Conservation (phyloP, 2,329 filamentous ascomycete genomes). For the Aspergillus spinulosporus region DNA sequence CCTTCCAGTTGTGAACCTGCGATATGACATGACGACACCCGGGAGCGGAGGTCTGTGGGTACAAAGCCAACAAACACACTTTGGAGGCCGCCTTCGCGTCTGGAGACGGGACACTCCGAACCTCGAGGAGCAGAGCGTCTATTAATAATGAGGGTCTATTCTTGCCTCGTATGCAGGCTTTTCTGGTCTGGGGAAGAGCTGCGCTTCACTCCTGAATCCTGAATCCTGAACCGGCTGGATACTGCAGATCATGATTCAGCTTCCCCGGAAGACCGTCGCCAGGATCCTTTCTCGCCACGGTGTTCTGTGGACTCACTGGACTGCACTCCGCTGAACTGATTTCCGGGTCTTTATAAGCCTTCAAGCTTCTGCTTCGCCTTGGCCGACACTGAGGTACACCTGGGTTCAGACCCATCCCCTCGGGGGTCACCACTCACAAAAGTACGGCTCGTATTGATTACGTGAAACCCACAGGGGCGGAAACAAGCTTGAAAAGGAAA, state of each 20-base stretch:
- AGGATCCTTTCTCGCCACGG: neutral
- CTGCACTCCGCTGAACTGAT: too few relatives aligned
- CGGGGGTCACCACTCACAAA: neutral
- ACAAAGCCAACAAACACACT: neutral
- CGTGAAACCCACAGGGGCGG: neutral
- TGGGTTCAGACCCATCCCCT: neutral
- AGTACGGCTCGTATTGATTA: neutral
- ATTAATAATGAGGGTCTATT: neutral
- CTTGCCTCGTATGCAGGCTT: neutral
- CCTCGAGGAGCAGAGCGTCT: neutral
- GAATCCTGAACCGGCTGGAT: neutral
- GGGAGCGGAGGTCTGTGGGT: neutral
- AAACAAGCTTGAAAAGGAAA: slow-evolving; percentile 1
- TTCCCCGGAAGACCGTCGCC: neutral
- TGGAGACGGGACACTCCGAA: neutral
- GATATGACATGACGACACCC: slow-evolving; percentile 6
- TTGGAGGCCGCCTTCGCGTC: neutral
- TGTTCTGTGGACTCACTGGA: too few relatives aligned
- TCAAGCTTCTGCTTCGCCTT: neutral
- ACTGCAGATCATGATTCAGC: slow-evolving; percentile 3
- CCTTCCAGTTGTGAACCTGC: neutral
- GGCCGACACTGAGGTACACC: too few relatives aligned
- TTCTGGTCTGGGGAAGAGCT: slow-evolving; percentile 3
- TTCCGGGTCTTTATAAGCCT: neutral
- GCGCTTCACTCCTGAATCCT: neutral